Evolutionary conservation across 2,329 filamentous ascomycete genomes (phyloP).

Genomic region (Zymoseptoria passerinii): DNA sequence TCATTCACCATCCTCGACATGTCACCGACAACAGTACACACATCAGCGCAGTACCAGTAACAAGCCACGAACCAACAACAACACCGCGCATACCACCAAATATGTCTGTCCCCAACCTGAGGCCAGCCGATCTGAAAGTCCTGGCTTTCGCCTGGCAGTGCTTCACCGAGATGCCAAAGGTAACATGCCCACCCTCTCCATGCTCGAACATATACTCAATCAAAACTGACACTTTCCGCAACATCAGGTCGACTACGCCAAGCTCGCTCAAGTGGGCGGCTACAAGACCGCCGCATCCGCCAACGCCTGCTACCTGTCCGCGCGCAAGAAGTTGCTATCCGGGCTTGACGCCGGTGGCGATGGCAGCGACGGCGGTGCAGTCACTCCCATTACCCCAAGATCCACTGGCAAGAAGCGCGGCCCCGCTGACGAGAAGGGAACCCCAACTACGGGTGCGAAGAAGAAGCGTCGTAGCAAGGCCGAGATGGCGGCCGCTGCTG

Average conservation of each 20-base stretch:
- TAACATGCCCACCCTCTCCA: background rate
- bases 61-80: background rate
- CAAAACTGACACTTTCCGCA: background rate
- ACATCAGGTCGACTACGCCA: slow-evolving; percentile 16
- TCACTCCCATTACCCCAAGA: background rate
- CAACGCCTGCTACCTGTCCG: slow-evolving; percentile 42
- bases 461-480: slow-evolving; percentile 5
- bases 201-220: background rate
- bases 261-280: slow-evolving; percentile 11
- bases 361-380: background rate
- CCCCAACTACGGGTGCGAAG: background rate
- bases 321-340: slow-evolving; percentile 71
- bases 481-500: background rate
- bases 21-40: no score
- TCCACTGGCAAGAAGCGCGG: background rate
- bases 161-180: slow-evolving; percentile 5
- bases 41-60: no score
- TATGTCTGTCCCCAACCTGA: slow-evolving; percentile 1
- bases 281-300: slow-evolving; percentile 17
- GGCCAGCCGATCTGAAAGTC: no score
- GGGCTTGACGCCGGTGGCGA: slow-evolving; percentile 37
- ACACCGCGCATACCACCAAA: background rate
- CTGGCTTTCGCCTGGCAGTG: slow-evolving; percentile 9
- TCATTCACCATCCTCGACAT: no score
- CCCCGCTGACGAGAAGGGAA: background rate